Evolutionary conservation across 305 asterid genomes (phyloP).

Genomic region (Fraxinus paxiana): DNA sequence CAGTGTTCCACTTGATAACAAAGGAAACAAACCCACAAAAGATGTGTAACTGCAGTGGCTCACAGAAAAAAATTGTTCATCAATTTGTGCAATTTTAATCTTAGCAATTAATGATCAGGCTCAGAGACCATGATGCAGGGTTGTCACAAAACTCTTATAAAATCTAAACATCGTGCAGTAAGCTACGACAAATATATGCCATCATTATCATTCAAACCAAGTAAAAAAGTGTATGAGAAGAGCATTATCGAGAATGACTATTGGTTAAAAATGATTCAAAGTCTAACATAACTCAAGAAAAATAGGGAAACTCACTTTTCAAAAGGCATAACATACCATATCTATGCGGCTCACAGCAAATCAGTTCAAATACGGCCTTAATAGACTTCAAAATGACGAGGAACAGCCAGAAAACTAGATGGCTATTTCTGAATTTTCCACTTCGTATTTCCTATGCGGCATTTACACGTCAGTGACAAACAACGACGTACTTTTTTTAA

Average conservation of each 20-base stretch:
- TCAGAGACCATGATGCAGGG: neutral
- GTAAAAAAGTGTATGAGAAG: neutral
- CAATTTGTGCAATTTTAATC: neutral
- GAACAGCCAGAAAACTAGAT: neutral
- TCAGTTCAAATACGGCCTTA: neutral
- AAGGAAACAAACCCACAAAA: constrained; percentile 67
- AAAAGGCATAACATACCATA: neutral
- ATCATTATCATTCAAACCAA: neutral
- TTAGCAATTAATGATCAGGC: neutral
- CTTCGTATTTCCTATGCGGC: neutral
- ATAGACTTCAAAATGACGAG: neutral
- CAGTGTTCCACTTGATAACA: constrained; percentile 56
- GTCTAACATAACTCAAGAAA: neutral
- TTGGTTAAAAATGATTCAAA: neutral
- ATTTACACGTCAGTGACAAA: neutral
- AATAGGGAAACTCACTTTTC: neutral
- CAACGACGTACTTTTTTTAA: neutral
- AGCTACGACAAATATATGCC: neutral
- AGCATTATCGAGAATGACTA: neutral
- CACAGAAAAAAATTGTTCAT: neutral
- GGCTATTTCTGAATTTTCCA: neutral
- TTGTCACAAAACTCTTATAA: neutral
- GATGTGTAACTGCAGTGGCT: constrained; percentile 60
- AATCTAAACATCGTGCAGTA: neutral
- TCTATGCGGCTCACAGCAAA: neutral